Evolutionary conservation across 2,329 filamentous ascomycete genomes (phyloP), one percentile per base, ranked within the genome.

Genomic region (Tolypocladium amazonense): DNA sequence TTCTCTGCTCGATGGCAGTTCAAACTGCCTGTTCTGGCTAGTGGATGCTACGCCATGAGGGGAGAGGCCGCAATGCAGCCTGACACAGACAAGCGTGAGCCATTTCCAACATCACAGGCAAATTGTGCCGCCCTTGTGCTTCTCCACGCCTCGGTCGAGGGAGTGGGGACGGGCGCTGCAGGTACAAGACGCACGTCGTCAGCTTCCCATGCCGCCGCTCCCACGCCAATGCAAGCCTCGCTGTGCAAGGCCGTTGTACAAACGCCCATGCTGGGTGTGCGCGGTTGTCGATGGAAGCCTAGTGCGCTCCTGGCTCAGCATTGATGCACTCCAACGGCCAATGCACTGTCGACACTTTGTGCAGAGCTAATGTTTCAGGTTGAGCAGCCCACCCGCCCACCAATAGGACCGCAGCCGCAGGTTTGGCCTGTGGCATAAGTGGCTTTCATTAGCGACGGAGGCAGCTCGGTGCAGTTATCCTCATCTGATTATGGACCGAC

Each of bases 311-410:
- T 27, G 39, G 53, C 35, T n/a, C n/a, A 23, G 54, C n/a, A 14
- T 15, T 41, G 35, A 41, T 27, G 53, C 33, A 41, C 54, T 41
- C 20, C 54, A 43, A 60, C 41, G 30, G 54, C 59, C 56, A 56
- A 61, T 61, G 61, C 61, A 62, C 56, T 47, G 56, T 58, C 61
- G 57, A 61, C 52, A 58, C 63, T 70, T 72, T 72, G 67, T 73
- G 71, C 70, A 72, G 59, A 67, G 66, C 71, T 70, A 71, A 60
- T 52, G 71, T 73, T 73, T 73, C 71, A 73, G 69, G 68, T 69
- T 65, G 56, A 60, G 52, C 38, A 57, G 59, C 43, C 52, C 61
- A 57, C 45, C 38, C 37, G 37, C 50, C 52, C 58, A 37, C 71
- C 71, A 73, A 73, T 72, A 60, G 70, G 70, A 65, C 64, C 37